Conservation (phyloP, 805 yeast genomes). For the Zygotorulaspora chibaensis region DNA sequence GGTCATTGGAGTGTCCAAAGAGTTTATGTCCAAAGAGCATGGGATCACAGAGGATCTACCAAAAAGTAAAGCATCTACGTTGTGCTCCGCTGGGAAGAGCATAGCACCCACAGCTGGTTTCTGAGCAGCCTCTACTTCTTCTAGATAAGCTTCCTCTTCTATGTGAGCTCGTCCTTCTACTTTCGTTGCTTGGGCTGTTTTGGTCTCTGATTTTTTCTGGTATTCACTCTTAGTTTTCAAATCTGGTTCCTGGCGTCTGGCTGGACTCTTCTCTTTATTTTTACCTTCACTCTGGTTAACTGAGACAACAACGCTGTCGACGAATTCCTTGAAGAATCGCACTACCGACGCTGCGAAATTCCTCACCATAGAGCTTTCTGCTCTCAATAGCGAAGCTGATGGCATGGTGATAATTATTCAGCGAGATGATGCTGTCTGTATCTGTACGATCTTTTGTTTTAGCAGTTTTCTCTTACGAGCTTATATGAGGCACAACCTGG, state of each 20-base stretch:
- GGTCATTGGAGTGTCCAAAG: conserved; percentile 23
- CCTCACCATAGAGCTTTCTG: conserved; percentile 7
- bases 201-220: neutral
- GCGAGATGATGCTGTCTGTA: too few relatives aligned
- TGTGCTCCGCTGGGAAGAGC: conserved; percentile 26
- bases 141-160: neutral
- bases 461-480: neutral
- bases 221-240: neutral
- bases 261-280: neutral
- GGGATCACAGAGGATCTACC: conserved; percentile 25
- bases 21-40: conserved; percentile 25
- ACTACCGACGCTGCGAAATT: conserved; percentile 7
- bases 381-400: conserved; percentile 10
- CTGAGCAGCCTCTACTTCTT: neutral
- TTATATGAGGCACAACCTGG: neutral
- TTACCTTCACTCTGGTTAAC: conserved; percentile 1
- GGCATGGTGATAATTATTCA: conserved; percentile 5
- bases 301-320: conserved; percentile 13
- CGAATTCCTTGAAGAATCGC: conserved; percentile 14
- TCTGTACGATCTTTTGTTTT: neutral
- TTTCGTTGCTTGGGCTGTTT: neutral
- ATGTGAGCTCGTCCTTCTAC: neutral
- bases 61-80: conserved; percentile 19
- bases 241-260: neutral
- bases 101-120: neutral